Conservation (phyloP, 2,329 filamentous ascomycete genomes). For the Xylogone sp. region DNA sequence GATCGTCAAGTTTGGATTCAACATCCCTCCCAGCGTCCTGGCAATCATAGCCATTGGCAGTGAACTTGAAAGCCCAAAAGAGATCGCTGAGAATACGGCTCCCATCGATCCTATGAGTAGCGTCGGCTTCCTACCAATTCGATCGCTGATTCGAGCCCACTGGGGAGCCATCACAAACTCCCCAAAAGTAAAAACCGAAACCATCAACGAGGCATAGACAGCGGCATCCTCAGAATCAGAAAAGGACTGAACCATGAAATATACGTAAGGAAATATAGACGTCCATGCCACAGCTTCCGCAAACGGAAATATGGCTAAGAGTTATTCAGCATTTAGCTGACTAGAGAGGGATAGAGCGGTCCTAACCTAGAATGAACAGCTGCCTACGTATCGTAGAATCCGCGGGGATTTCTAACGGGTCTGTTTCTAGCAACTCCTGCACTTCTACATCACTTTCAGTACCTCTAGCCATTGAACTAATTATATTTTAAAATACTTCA, state of each 20-base stretch:
- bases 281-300: conserved; percentile 94
- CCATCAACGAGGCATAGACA: conserved; percentile 89
- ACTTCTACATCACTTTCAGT: neutral
- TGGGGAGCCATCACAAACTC: conserved; percentile 86
- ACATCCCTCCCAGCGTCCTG: conserved; percentile 76
- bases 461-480: neutral
- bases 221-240: conserved; percentile 79
- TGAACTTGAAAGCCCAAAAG: conserved; percentile 82
- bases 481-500: neutral
- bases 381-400: neutral
- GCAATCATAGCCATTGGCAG: conserved; percentile 77
- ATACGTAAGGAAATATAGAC: conserved; percentile 96
- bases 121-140: conserved; percentile 83
- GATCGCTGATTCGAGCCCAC: conserved; percentile 88
- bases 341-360: neutral
- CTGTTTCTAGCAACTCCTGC: neutral
- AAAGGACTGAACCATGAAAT: conserved; percentile 92
- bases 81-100: conserved; percentile 82
- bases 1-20: conserved; percentile 91
- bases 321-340: neutral
- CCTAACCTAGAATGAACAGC: neutral
- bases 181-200: conserved; percentile 87
- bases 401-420: neutral
- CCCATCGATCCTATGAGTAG: conserved; percentile 78
- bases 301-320: conserved; percentile 4